These are phyloP conservation scores for Podospora didyma DNA, from an alignment of 495 filamentous ascomycete species.

Conservation along the genomic window DNA sequence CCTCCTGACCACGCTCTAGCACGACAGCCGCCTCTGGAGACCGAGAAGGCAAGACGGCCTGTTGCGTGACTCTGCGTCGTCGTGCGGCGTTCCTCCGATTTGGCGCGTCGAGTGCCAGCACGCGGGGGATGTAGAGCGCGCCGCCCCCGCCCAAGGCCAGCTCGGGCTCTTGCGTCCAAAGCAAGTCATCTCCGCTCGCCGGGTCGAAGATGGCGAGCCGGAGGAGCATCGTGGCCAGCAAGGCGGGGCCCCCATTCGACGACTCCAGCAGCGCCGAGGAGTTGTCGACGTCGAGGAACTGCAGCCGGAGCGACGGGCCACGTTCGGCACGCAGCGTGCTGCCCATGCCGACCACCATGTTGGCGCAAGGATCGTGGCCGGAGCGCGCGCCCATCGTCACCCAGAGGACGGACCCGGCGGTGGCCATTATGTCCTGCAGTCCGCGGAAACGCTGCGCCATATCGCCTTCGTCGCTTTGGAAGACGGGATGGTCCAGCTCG, in stretches of 20 bases:
- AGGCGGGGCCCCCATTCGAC: background rate
- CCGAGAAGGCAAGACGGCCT: background rate
- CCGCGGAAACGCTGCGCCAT: conserved; percentile 2
- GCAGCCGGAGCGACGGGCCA: conserved; percentile 22
- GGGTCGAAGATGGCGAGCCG: conserved; percentile 9
- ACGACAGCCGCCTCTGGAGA: background rate
- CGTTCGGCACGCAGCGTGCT: conserved; percentile 7
- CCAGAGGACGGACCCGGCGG: conserved; percentile 37
- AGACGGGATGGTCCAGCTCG: conserved; percentile 33
- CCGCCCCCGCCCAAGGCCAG: conserved; percentile 10
- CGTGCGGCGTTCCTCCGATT: background rate
- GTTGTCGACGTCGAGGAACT: conserved; percentile 27
- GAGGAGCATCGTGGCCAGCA: background rate
- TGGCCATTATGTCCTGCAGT: conserved; percentile 28
- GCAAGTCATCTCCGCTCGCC: background rate
- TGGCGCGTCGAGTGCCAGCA: background rate
- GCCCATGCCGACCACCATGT: conserved; percentile 13
- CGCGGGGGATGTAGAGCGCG: background rate
- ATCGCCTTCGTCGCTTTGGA: conserved; percentile 21
- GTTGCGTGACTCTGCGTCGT: background rate
- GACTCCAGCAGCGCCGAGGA: conserved; percentile 2
- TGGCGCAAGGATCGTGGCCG: conserved; percentile 8
- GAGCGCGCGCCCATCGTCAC: conserved; percentile 23
- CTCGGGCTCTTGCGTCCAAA: conserved; percentile 35
- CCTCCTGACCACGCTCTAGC: background rate